Percentiles rank a stretch among this genome's conserved stretches.
These are phyloP conservation scores for Fonsecaea erecta DNA, from an alignment of 2,329 filamentous ascomycete species.

Conservation along the genomic window DNA sequence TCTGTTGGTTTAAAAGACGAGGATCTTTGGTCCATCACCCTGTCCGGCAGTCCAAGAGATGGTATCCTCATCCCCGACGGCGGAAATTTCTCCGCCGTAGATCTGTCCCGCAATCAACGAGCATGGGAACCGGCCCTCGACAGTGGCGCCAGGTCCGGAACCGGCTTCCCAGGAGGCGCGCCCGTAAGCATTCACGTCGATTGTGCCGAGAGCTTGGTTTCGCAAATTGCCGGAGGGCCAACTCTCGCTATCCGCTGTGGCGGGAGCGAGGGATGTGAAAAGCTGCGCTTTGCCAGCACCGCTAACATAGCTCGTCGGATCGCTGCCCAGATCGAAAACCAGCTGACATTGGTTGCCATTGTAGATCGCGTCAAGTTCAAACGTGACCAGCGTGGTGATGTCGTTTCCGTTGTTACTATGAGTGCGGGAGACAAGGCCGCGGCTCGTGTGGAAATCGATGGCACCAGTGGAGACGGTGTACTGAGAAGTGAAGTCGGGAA, in stretches of 20 bases:
- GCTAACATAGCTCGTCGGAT: constrained; percentile 18
- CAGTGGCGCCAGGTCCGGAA: constrained; percentile 24
- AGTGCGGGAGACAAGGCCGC: constrained; percentile 58
- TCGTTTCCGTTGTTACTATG: constrained; percentile 47
- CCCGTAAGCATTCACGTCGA: constrained; percentile 24
- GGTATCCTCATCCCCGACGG: constrained; percentile 22
- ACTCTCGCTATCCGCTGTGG: constrained; percentile 25
- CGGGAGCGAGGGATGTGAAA: constrained; percentile 35
- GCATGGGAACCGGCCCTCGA: constrained; percentile 29
- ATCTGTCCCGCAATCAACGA: constrained; percentile 20
- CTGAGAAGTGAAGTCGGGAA: constrained; percentile 27
- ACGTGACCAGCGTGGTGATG: constrained; percentile 37
- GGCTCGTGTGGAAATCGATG: constrained; percentile 41
- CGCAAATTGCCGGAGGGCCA: constrained; percentile 38
- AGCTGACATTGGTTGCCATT: constrained; percentile 33
- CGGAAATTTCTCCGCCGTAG: constrained; percentile 30
- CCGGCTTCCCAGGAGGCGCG: constrained; percentile 29
- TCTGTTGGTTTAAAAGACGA: constrained; percentile 15
- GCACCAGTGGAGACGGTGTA: constrained; percentile 43
- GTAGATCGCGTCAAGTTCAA: constrained; percentile 29
- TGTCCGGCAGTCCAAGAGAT: constrained; percentile 22
- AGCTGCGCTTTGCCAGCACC: constrained; percentile 33
- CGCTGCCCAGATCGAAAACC: constrained; percentile 31
- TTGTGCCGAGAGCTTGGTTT: constrained; percentile 32
- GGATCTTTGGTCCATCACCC: constrained; percentile 25